phyloP scores from a whole-genome alignment of 495 filamentous ascomycete genomes.

The Haplographium delicatum region DNA sequence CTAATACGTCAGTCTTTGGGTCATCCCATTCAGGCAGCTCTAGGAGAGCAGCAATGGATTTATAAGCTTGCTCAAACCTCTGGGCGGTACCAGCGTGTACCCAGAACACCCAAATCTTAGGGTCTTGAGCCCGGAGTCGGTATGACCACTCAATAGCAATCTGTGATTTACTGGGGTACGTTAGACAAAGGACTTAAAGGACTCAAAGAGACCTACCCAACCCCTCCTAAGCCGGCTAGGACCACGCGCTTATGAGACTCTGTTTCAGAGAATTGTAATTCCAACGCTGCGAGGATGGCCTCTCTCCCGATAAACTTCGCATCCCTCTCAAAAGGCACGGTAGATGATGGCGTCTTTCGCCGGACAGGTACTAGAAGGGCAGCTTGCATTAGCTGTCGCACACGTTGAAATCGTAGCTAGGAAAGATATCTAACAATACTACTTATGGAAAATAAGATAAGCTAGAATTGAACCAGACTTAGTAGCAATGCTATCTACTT shows the following conservation, averaged over 20 bases:
- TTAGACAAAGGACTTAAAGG: constrained; percentile 1
- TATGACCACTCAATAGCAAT: constrained; percentile 47
- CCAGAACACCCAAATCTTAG: constrained; percentile 41
- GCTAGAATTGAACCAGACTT: too few relatives aligned
- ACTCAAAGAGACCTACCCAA: constrained; percentile 9
- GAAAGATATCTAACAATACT: too few relatives aligned
- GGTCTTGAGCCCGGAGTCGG: constrained; percentile 25
- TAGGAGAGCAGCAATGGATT: constrained; percentile 31
- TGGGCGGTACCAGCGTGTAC: constrained; percentile 33
- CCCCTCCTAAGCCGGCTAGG: constrained; percentile 18
- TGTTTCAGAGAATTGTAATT: constrained; percentile 3
- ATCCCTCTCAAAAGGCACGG: constrained; percentile 28
- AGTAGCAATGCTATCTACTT: too few relatives aligned
- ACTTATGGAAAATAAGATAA: too few relatives aligned
- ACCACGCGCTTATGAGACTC: constrained; percentile 15
- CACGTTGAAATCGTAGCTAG: too few relatives aligned
- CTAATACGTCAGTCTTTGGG: constrained; percentile 30
- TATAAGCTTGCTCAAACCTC: constrained; percentile 36
- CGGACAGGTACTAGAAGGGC: not conserved
- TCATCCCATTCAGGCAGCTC: constrained; percentile 33
- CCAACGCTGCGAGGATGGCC: constrained; percentile 32
- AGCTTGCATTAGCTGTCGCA: too few relatives aligned
- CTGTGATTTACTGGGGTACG: constrained; percentile 41
- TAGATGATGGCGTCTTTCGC: constrained; percentile 5
- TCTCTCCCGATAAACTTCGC: constrained; percentile 37